Percentiles rank a stretch among this genome's conserved stretches.
phyloP scores from a whole-genome alignment of 176 grass and related monocot genomes.

The Rhipidocladum racemiflorum region DNA sequence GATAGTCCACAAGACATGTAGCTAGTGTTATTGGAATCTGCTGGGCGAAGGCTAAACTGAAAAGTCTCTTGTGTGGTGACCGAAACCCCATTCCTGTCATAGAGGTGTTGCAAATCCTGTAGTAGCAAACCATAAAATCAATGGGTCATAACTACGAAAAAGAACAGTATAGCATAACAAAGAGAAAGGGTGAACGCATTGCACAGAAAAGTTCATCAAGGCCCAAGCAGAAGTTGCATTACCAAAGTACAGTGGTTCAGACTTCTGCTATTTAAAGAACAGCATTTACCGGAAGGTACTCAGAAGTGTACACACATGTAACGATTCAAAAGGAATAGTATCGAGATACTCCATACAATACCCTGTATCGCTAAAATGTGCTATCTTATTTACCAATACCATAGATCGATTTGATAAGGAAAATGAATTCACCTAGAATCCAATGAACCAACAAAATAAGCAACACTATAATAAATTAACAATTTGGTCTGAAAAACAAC shows the following conservation, averaged over 20 bases:
- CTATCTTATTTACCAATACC: background rate
- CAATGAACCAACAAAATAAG: background rate
- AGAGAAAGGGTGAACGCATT: background rate
- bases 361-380: background rate
- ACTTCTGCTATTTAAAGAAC: background rate
- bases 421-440: background rate
- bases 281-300: background rate
- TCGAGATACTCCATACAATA: background rate
- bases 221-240: background rate
- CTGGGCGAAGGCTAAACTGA: constrained; percentile 1
- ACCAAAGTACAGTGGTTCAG: background rate
- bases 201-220: background rate
- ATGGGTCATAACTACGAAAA: constrained; percentile 20
- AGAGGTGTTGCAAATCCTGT: constrained; percentile 56
- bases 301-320: background rate
- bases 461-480: background rate
- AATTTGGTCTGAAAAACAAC: background rate
- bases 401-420: background rate
- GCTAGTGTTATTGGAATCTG: constrained; percentile 31
- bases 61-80: background rate
- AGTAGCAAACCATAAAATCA: background rate
- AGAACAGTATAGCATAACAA: background rate
- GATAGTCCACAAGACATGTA: constrained; percentile 9
- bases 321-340: background rate
- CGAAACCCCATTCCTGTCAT: constrained; percentile 35